Evolutionary conservation across 257 asterid species (phyloP).

Genomic region (Solanum appendiculatum): DNA sequence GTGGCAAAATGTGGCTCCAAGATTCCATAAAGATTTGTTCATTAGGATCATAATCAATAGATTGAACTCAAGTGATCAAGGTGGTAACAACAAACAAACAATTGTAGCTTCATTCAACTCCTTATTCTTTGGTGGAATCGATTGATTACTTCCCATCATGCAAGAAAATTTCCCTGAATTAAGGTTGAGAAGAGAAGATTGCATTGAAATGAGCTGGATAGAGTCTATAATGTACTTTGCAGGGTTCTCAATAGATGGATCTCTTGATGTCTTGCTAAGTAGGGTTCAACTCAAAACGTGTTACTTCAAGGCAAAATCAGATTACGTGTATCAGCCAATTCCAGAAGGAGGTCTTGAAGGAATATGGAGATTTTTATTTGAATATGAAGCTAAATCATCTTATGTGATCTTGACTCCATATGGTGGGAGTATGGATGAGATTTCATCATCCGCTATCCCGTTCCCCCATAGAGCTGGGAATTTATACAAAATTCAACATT

Average conservation of each 20-base stretch:
- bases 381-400: not conserved
- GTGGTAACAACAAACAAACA: not conserved
- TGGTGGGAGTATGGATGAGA: not conserved
- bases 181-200: not conserved
- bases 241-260: not conserved
- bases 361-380: not conserved
- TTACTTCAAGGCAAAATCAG: slow-evolving; percentile 3
- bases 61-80: not conserved
- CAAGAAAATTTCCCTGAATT: not conserved
- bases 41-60: not conserved
- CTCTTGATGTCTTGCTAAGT: not conserved
- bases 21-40: not conserved
- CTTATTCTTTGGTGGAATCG: not conserved
- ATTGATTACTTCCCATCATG: not conserved
- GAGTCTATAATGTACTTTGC: not conserved
- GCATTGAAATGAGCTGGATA: slow-evolving; percentile 1
- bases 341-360: not conserved
- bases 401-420: not conserved
- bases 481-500: not conserved
- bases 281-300: not conserved
- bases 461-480: not conserved
- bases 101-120: not conserved
- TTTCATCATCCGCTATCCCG: not conserved
- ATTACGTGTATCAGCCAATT: not conserved
- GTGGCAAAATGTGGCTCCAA: not conserved